Base-by-base conservation (phyloP, 352 stramenopile species). In the Thraustochytrium striatum region DNA sequence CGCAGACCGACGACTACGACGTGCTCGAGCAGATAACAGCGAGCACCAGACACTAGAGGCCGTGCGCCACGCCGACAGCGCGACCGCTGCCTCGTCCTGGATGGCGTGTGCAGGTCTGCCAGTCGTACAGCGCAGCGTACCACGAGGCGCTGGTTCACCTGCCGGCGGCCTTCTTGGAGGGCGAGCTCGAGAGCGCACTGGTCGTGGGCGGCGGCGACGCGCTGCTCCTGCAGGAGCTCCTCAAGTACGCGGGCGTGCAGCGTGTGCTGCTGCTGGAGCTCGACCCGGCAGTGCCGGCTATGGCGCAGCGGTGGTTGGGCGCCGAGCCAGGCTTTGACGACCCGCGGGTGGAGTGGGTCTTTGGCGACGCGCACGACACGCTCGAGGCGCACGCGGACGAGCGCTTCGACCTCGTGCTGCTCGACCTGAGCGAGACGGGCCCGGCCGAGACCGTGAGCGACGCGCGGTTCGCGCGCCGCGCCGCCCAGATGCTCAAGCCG, bases 181-280 rank as follows among this genome's bases (percentile, higher is more conserved):
- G 33, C 32, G 13, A 62, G 55, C 32, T 62, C 9, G 33, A 62
- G 33, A 9, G 25, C 25, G 55, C n/a, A 9, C 55, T 62, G 55
- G 25, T 62, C 32, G 55, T 62, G 8, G 55, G 55, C 55, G 55
- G 55, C 32, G 55, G 55, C 25, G 55, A 62, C 32, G 55, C 55
- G 55, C 55, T 62, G 9, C 9, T n/a, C 9, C 55, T 62, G 25
- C 55, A n/a, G 9, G 55, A 62, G 33, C 9, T 62, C 9, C 32
- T 62, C 8, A 25, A 62, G 33, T 62, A 62, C 55, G 25, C 9
- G 25, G 16, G 25, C 25, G 33, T 62, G 25, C 8, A 9, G n/a
- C 55, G 55, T n/a, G 55, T 62, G 8, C 9, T 62, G 9, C 55
- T 25, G n/a, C 55, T 62, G 9, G 55, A 62, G 55, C 55, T 62